Evolutionary conservation across 2,329 filamentous ascomycete genomes (phyloP).

Genomic region (Fusarium beomiforme): DNA sequence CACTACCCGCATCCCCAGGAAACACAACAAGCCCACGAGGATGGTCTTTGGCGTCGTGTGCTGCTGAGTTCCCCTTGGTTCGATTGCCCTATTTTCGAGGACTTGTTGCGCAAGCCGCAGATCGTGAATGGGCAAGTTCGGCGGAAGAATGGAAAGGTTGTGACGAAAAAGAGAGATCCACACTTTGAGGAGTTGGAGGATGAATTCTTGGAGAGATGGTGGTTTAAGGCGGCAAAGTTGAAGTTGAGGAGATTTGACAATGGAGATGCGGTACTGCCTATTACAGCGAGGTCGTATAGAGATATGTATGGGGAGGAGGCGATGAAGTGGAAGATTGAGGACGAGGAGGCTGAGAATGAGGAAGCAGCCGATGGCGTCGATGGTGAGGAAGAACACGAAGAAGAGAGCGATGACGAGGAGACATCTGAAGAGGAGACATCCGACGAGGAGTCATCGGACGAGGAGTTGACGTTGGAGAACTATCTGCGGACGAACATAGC

Average conservation of each 20-base stretch:
- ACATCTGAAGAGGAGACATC: background rate
- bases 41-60: conserved; percentile 39
- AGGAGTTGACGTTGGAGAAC: background rate
- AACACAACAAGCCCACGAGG: conserved; percentile 31
- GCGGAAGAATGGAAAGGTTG: background rate
- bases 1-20: conserved; percentile 20
- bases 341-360: background rate
- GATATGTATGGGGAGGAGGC: background rate
- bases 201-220: conserved; percentile 41
- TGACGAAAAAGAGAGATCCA: background rate
- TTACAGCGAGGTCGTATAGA: conserved; percentile 2
- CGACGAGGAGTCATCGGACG: background rate
- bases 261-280: conserved; percentile 26
- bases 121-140: background rate
- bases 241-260: conserved; percentile 35
- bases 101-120: conserved; percentile 8
- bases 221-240: conserved; percentile 25
- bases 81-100: conserved; percentile 40
- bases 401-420: background rate
- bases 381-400: background rate
- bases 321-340: background rate
- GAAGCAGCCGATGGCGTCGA: background rate
- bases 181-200: conserved; percentile 33
- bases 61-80: conserved; percentile 43
- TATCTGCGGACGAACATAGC: background rate